Percentiles rank a stretch among this genome's conserved stretches.
These are phyloP conservation scores for Hyphopichia buzzinii DNA, from an alignment of 1,139 yeast species.

Conservation along the genomic window DNA sequence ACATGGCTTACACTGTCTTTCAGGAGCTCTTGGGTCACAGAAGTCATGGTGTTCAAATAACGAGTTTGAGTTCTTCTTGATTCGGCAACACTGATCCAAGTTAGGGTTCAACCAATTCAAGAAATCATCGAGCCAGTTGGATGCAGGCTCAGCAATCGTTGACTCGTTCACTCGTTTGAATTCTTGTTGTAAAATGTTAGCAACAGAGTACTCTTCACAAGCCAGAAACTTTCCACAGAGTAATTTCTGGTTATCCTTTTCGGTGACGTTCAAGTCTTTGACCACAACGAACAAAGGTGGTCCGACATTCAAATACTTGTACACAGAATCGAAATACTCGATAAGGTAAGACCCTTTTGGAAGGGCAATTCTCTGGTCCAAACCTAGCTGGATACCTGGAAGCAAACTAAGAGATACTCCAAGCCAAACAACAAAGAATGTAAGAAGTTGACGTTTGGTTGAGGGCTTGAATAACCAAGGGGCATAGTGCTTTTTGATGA, in stretches of 20 bases:
- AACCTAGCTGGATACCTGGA: slow-evolving; percentile 71
- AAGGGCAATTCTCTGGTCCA: slow-evolving; percentile 86
- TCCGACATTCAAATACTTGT: slow-evolving; percentile 73
- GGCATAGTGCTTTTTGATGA: slow-evolving; percentile 30
- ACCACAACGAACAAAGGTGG: slow-evolving; percentile 90
- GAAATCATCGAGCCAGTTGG: slow-evolving; percentile 93
- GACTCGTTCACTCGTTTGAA: slow-evolving; percentile 62
- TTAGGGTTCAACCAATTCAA: slow-evolving; percentile 84
- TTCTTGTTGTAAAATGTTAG: slow-evolving; percentile 87
- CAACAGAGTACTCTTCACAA: slow-evolving; percentile 74
- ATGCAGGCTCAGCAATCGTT: slow-evolving; percentile 74
- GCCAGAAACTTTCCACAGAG: slow-evolving; percentile 87
- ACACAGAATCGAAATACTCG: slow-evolving; percentile 74
- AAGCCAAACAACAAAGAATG: slow-evolving; percentile 58
- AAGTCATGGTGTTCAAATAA: slow-evolving; percentile 33
- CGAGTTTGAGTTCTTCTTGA: slow-evolving; percentile 37
- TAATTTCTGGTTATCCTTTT: slow-evolving; percentile 60
- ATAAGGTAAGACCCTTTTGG: slow-evolving; percentile 81
- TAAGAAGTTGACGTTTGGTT: slow-evolving; percentile 48
- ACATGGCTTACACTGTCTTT: slow-evolving; percentile 73
- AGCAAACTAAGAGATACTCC: slow-evolving; percentile 66
- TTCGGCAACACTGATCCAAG: slow-evolving; percentile 81
- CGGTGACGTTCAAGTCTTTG: slow-evolving; percentile 60
- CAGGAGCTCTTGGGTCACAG: slow-evolving; percentile 69
- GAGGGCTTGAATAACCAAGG: slow-evolving; percentile 55